A percentile compares a stretch with the other conserved stretches of the same genome.
Evolutionary conservation across 192 early-diverging fungal genomes (phyloP).

Genomic region (Rhizoclosmatium sp.): DNA sequence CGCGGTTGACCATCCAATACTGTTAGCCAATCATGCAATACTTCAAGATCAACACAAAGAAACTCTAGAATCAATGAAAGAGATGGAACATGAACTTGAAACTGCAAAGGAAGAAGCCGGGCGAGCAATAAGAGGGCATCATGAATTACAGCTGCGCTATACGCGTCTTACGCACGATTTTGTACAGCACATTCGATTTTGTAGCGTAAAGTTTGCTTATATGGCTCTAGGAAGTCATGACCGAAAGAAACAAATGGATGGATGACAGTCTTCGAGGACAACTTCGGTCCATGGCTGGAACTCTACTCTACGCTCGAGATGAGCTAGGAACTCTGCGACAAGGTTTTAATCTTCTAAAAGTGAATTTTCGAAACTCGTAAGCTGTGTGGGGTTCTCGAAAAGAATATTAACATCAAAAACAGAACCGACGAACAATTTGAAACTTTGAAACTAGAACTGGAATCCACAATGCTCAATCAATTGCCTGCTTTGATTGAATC

Average conservation of each 20-base stretch:
- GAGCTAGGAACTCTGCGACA: not conserved
- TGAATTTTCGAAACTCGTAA: not conserved
- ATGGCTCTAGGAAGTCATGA: conserved; percentile 9
- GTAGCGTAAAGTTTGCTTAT: not conserved
- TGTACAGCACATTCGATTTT: conserved; percentile 9
- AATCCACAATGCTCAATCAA: not conserved
- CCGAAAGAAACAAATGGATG: conserved; percentile 24
- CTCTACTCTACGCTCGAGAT: conserved; percentile 2
- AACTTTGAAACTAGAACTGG: not conserved
- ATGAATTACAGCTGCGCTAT: conserved; percentile 40
- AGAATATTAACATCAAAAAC: no score
- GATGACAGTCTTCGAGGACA: conserved; percentile 35
- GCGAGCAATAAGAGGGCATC: conserved; percentile 26
- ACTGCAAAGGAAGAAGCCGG: conserved; percentile 19
- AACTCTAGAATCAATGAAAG: not conserved
- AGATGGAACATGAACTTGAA: conserved; percentile 23
- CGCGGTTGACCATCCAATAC: conserved; percentile 30
- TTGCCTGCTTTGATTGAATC: not conserved
- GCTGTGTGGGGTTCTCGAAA: not conserved
- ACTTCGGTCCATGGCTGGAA: conserved; percentile 15
- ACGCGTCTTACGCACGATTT: conserved; percentile 39
- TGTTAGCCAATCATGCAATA: conserved; percentile 12
- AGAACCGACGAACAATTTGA: no score
- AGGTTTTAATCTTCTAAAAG: not conserved
- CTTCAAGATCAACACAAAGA: conserved; percentile 31